Conservation (phyloP, 148 eudicot genomes). For the Camellia sinensis region DNA sequence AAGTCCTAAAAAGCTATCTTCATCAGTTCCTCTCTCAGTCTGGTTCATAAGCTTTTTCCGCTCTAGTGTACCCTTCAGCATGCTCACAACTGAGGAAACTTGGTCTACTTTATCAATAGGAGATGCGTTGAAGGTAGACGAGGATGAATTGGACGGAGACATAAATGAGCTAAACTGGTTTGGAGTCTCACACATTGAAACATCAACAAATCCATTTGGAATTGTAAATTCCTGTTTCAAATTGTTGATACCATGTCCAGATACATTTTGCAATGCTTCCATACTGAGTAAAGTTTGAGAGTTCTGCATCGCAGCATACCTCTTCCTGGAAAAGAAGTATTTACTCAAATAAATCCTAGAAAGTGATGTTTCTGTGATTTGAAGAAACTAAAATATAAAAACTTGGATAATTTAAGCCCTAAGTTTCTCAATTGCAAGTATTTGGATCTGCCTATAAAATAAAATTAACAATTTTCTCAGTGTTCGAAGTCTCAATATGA, state of each 20-base stretch:
- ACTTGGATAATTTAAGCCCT: background rate
- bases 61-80: slow-evolving; percentile 51
- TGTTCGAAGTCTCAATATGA: background rate
- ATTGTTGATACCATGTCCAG: slow-evolving; percentile 22
- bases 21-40: slow-evolving; percentile 22
- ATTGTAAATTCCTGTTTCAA: slow-evolving; percentile 28
- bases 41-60: slow-evolving; percentile 38
- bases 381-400: background rate
- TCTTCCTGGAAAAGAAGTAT: slow-evolving; percentile 38
- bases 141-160: slow-evolving; percentile 42
- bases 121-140: slow-evolving; percentile 32
- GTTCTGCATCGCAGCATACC: slow-evolving; percentile 46
- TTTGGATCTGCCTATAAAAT: background rate
- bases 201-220: slow-evolving; percentile 25
- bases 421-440: background rate
- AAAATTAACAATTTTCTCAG: background rate
- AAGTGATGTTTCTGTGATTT: background rate
- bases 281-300: slow-evolving; percentile 30
- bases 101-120: slow-evolving; percentile 29
- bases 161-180: slow-evolving; percentile 29
- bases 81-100: slow-evolving; percentile 51
- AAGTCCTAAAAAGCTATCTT: slow-evolving; percentile 27
- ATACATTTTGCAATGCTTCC: slow-evolving; percentile 29
- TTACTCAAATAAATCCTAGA: background rate
- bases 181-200: slow-evolving; percentile 22